A percentile compares a stretch with the other conserved stretches of the same genome.
These are phyloP conservation scores for Rutstroemia sp. DNA, from an alignment of 2,329 filamentous ascomycete species.

Conservation along the genomic window DNA sequence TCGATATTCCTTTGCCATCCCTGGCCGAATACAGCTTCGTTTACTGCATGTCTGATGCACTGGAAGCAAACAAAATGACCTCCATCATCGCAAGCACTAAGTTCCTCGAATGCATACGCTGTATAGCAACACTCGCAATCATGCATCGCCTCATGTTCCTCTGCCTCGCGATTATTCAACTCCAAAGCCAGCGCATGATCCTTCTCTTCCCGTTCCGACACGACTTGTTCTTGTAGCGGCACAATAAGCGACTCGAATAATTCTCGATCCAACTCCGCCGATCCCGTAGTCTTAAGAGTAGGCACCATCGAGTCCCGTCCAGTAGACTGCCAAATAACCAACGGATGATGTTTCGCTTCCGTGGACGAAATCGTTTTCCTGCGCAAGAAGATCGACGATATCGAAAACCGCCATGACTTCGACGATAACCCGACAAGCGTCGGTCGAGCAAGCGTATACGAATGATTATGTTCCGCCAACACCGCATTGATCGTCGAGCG, in stretches of 20 bases:
- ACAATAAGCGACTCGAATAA: slow-evolving; percentile 49
- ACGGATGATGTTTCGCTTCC: slow-evolving; percentile 52
- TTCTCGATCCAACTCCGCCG: slow-evolving; percentile 55
- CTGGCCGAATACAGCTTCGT: slow-evolving; percentile 88
- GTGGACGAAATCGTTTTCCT: slow-evolving; percentile 48
- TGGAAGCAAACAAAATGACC: slow-evolving; percentile 72
- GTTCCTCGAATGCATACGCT: slow-evolving; percentile 63
- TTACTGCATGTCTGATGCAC: slow-evolving; percentile 74
- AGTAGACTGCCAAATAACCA: slow-evolving; percentile 53
- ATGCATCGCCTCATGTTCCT: slow-evolving; percentile 46
- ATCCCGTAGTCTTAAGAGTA: slow-evolving; percentile 58
- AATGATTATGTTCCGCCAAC: slow-evolving; percentile 73
- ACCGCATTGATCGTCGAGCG: slow-evolving; percentile 70
- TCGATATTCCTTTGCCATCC: slow-evolving; percentile 81
- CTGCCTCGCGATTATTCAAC: slow-evolving; percentile 52
- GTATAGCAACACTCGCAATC: slow-evolving; percentile 78
- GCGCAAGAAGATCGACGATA: slow-evolving; percentile 63
- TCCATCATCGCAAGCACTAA: slow-evolving; percentile 57
- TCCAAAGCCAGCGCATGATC: slow-evolving; percentile 46
- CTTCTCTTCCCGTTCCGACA: slow-evolving; percentile 38
- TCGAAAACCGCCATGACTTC: slow-evolving; percentile 70
- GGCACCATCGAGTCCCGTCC: slow-evolving; percentile 51
- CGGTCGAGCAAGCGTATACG: slow-evolving; percentile 63
- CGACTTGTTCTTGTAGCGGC: slow-evolving; percentile 42
- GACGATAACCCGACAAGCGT: slow-evolving; percentile 62